Evolutionary conservation across 2,329 filamentous ascomycete genomes (phyloP).

Genomic region (Fusarium nanum): DNA sequence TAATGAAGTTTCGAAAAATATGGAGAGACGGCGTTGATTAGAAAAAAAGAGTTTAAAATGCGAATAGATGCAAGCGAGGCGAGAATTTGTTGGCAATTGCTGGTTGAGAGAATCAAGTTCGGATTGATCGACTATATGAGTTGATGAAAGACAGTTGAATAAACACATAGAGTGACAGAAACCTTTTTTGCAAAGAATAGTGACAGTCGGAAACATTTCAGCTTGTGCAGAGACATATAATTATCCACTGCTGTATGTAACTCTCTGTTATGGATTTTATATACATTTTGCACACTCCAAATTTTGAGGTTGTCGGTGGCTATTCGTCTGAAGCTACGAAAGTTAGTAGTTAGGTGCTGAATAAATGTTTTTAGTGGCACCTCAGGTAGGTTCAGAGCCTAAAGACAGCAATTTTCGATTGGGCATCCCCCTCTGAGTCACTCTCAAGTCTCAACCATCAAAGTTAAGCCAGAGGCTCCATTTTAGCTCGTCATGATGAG

Average conservation of each 20-base stretch:
- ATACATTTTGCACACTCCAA: background rate
- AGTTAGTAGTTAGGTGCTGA: conserved; percentile 3
- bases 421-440: conserved; percentile 39
- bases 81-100: conserved; percentile 7
- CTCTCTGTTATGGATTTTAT: background rate
- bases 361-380: conserved; percentile 28
- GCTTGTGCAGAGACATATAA: background rate
- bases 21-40: conserved; percentile 20
- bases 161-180: background rate
- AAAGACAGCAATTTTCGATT: conserved; percentile 25
- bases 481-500: conserved; percentile 45
- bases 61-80: conserved; percentile 18
- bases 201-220: background rate
- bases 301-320: background rate
- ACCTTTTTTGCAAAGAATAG: background rate
- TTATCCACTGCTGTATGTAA: background rate
- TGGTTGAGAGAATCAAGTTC: background rate
- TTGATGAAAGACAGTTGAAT: background rate
- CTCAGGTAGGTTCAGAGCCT: conserved; percentile 22
- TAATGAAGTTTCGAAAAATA: conserved; percentile 17
- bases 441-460: conserved; percentile 40
- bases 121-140: background rate
- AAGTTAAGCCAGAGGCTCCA: conserved; percentile 31
- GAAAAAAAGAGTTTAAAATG: conserved; percentile 27
- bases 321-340: background rate